These are phyloP conservation scores for Vanrija sp. DNA, from an alignment of 1,284 basidiomycete genomes.

Conservation along the genomic window DNA sequence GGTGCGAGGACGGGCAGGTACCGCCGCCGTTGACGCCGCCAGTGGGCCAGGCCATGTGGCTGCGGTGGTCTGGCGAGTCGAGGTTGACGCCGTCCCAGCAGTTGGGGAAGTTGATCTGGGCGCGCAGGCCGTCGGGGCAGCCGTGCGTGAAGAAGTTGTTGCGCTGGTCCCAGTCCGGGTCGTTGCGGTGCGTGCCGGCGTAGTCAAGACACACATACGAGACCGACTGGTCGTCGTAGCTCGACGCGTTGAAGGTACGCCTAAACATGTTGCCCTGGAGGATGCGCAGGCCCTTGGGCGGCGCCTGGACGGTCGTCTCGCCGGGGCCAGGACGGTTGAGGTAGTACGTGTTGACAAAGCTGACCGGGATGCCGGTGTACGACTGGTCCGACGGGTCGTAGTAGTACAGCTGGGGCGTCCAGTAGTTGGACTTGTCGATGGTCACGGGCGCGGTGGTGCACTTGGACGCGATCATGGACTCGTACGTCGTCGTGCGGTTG, in stretches of 20 bases:
- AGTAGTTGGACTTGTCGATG: slow-evolving; percentile 42
- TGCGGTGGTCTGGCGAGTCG: slow-evolving; percentile 40
- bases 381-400: slow-evolving; percentile 19
- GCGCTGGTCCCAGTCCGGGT: slow-evolving; percentile 13
- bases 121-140: slow-evolving; percentile 33
- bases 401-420: slow-evolving; percentile 40
- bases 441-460: slow-evolving; percentile 48
- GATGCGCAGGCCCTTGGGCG: slow-evolving; percentile 38
- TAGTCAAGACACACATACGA: slow-evolving; percentile 42
- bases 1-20: slow-evolving; percentile 27
- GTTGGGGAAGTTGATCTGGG: slow-evolving; percentile 36
- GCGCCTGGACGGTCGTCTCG: slow-evolving; percentile 25
- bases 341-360: slow-evolving; percentile 25
- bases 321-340: slow-evolving; percentile 7
- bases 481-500: slow-evolving; percentile 39
- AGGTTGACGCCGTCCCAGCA: slow-evolving; percentile 48
- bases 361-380: slow-evolving; percentile 21
- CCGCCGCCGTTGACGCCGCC: slow-evolving; percentile 23
- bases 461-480: slow-evolving; percentile 26
- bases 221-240: slow-evolving; percentile 26
- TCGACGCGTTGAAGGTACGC: slow-evolving; percentile 12
- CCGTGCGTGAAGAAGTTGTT: slow-evolving; percentile 18
- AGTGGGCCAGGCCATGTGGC: slow-evolving; percentile 39
- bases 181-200: slow-evolving; percentile 3
- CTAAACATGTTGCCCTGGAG: slow-evolving; percentile 35